phyloP scores from a whole-genome alignment of 305 asterid species.

The Fraxinus albicans region DNA sequence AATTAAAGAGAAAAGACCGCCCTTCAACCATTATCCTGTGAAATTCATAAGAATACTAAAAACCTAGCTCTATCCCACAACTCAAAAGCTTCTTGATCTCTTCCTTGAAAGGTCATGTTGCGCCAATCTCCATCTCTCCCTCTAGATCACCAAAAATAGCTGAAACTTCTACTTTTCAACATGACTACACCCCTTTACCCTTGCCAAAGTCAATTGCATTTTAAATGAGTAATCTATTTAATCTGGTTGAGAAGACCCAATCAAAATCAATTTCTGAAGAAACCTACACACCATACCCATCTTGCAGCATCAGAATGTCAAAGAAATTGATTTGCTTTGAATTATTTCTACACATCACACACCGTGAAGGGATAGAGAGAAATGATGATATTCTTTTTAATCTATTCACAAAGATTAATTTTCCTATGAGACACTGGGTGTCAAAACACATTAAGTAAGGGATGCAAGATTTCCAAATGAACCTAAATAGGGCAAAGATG shows the following conservation, averaged over 20 bases:
- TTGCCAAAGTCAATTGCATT: neutral
- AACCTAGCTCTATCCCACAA: too few species aligned
- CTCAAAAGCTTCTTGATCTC: neutral
- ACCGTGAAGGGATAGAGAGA: neutral
- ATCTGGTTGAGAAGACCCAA: neutral
- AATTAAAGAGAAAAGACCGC: neutral
- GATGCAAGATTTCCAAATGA: neutral
- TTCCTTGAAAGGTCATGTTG: neutral
- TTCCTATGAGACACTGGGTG: neutral
- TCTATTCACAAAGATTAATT: neutral
- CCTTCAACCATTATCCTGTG: neutral
- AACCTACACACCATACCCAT: neutral
- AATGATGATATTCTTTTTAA: neutral
- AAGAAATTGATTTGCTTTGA: too few species aligned
- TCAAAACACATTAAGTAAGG: neutral
- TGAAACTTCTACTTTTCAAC: neutral
- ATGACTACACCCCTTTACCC: neutral
- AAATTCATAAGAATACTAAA: too few species aligned
- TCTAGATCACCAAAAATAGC: neutral
- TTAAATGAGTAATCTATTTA: too few species aligned
- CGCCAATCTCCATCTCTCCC: neutral
- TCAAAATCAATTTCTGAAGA: neutral
- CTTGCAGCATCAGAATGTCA: neutral
- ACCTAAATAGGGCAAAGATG: neutral
- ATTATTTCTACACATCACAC: neutral